Evolutionary conservation across 2,329 filamentous ascomycete species (phyloP).

Genomic region (Trichoderma pleuroti): DNA sequence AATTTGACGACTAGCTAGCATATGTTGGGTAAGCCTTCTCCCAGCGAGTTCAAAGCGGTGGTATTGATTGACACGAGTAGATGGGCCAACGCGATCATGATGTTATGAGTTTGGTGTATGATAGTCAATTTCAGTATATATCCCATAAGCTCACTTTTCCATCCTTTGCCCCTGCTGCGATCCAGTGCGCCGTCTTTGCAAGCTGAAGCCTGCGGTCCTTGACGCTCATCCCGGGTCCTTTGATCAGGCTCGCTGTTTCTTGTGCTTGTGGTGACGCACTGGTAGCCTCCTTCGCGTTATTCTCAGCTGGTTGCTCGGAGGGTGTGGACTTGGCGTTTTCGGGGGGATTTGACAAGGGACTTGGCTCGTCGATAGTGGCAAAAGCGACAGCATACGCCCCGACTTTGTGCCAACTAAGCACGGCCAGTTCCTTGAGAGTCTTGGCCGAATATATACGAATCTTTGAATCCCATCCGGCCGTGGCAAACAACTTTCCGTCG

Average conservation of each 20-base stretch:
- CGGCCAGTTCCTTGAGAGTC: conserved; percentile 80
- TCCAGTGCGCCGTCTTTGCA: conserved; percentile 74
- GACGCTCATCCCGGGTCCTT: conserved; percentile 37
- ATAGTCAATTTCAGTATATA: conserved; percentile 60
- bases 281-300: neutral
- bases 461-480: conserved; percentile 86
- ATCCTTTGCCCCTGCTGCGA: conserved; percentile 88
- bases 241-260: neutral
- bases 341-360: neutral
- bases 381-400: conserved; percentile 83
- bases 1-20: neutral
- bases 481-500: conserved; percentile 81
- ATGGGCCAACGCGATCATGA: neutral
- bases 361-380: conserved; percentile 40
- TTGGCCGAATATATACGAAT: conserved; percentile 77
- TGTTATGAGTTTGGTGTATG: conserved; percentile 6
- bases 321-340: neutral
- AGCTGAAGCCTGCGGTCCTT: conserved; percentile 61
- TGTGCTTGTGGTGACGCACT: neutral
- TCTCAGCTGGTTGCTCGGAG: neutral
- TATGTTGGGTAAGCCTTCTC: neutral
- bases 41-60: neutral
- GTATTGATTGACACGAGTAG: neutral
- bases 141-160: conserved; percentile 96
- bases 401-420: conserved; percentile 89